A percentile compares a stretch with the other conserved stretches of the same genome.
phyloP scores from a whole-genome alignment of 2,329 filamentous ascomycete species.

The Pyrenochaeta sp. region DNA sequence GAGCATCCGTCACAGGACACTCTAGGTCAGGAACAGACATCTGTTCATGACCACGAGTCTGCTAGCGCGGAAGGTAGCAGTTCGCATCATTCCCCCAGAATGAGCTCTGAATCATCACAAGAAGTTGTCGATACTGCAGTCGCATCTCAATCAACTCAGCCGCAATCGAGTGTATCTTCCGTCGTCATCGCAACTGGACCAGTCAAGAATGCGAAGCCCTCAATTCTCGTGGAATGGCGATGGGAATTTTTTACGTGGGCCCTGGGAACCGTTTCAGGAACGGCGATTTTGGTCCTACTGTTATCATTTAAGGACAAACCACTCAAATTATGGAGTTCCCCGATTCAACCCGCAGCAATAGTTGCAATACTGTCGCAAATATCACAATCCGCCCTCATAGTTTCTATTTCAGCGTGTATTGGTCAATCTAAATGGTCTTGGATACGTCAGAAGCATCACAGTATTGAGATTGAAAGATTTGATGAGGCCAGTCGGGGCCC shows the following conservation, averaged over 20 bases:
- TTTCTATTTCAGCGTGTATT: neutral
- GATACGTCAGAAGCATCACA: neutral
- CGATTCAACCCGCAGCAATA: neutral
- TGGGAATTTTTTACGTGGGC: neutral
- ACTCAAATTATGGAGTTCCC: neutral
- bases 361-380: neutral
- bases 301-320: neutral
- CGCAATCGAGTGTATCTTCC: too few species aligned
- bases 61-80: too few species aligned
- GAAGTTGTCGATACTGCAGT: too few species aligned
- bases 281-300: neutral
- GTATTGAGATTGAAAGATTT: neutral
- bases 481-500: neutral
- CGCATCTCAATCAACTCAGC: too few species aligned
- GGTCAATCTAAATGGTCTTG: neutral
- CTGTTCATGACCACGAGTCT: too few species aligned
- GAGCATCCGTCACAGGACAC: too few species aligned
- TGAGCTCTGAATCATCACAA: too few species aligned
- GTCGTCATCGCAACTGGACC: too few species aligned
- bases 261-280: neutral
- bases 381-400: neutral
- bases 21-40: too few species aligned
- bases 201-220: too few species aligned
- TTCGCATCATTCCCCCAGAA: too few species aligned
- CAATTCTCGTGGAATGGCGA: too few species aligned